Conservation (phyloP, 2,329 filamentous ascomycete genomes). For the Didymella pinodella region DNA sequence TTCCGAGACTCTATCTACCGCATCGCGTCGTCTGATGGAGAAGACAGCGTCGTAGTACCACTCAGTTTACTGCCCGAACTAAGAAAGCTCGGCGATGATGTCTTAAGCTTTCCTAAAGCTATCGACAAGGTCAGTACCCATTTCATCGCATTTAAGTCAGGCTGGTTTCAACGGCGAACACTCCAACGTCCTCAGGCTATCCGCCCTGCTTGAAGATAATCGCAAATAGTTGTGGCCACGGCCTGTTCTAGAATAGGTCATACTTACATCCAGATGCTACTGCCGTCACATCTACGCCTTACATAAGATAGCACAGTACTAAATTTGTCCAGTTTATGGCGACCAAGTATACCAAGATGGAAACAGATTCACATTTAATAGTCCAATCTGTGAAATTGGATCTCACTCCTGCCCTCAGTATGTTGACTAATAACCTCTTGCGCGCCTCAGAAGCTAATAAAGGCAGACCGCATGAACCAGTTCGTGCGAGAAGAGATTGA, state of each 20-base stretch:
- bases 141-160: not conserved
- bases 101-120: constrained; percentile 43
- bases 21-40: constrained; percentile 29
- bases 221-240: not conserved
- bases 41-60: constrained; percentile 40
- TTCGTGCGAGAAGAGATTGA: constrained; percentile 43
- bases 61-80: constrained; percentile 44
- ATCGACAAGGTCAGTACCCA: constrained; percentile 34
- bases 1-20: constrained; percentile 42
- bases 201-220: not conserved
- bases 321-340: constrained; percentile 36
- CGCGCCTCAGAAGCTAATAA: constrained; percentile 19
- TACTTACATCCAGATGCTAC: not conserved
- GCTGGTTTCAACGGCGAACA: not conserved
- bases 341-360: constrained; percentile 42
- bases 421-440: not conserved
- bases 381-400: constrained; percentile 42
- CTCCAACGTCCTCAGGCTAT: not conserved
- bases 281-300: not conserved
- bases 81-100: constrained; percentile 42
- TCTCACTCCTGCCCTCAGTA: constrained; percentile 48
- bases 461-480: constrained; percentile 40
- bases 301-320: not conserved
- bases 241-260: not conserved
- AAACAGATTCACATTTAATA: constrained; percentile 26